Evolutionary conservation across 345 rosid species (phyloP), one percentile per base, ranked within the genome.

Genomic region (Citrus australasica): DNA sequence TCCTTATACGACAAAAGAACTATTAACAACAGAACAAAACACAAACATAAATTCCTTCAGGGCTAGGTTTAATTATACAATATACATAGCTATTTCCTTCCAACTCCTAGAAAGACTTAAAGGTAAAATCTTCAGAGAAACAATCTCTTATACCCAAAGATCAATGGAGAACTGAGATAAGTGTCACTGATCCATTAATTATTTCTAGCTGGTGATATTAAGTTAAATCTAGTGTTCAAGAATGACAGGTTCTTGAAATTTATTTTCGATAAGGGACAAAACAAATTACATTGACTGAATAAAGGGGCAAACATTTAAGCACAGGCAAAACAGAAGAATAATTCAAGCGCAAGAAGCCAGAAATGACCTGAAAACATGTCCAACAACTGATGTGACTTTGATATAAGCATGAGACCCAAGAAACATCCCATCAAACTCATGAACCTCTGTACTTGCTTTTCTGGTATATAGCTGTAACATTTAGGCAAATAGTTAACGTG

Each of bases 301-400:
- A 53, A 53, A 53, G 7, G 58, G 7, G 58, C 58, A 17, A 53
- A 53, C 58, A 53, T 53, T 53, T 53, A 19, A 53, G 5, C 58
- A 16, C 19, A 51, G 5, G 21, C 22, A 14, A 51, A 51, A 53
- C 22, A 53, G 58, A 6, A 53, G 16, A 53, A 53, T 17, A 17
- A 4, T 53, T 53, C 19, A 16, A 53, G 58, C 6, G 0, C 0
- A 13, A 51, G 4, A 16, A 9, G 22, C 58, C 58, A 78, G 79
- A 72, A 77, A 80, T 64, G 58, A 94, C 99, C 99, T 92, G 93
- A 95, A 95, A 78, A 95, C 94, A 83, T 95, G 99, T 46, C 99
- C 98, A 28, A 88, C 87, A 17, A 95, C 99, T 56, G 98, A 95
- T 56, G 99, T 93, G 19, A 95, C 93, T 92, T 86, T 87, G 67